Conservation (phyloP, 768 basidiomycete genomes). For the Termitomyces sp. region DNA sequence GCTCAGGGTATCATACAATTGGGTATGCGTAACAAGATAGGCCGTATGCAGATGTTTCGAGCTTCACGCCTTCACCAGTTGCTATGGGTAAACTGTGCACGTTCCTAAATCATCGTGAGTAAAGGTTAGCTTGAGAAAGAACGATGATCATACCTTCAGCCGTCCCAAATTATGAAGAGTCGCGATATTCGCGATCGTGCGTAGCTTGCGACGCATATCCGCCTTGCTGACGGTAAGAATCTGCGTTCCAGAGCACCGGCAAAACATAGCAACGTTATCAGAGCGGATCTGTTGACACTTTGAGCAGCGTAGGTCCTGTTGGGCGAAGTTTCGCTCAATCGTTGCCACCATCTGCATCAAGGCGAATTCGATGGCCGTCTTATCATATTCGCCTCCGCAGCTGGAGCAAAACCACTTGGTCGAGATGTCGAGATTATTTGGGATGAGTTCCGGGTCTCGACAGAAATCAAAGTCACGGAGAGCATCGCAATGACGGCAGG, state of each 20-base stretch:
- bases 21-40: slow-evolving; percentile 5
- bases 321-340: slow-evolving; percentile 71
- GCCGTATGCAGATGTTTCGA: background rate
- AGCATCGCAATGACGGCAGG: slow-evolving; percentile 82
- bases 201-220: slow-evolving; percentile 68
- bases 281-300: slow-evolving; percentile 91
- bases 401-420: slow-evolving; percentile 66
- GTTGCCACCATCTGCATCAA: slow-evolving; percentile 73
- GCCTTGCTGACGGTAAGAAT: slow-evolving; percentile 67
- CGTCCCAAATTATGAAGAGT: slow-evolving; percentile 66
- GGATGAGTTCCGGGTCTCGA: slow-evolving; percentile 81
- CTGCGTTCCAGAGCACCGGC: slow-evolving; percentile 86
- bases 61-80: slow-evolving; percentile 30
- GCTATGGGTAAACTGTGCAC: slow-evolving; percentile 39
- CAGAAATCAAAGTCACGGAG: slow-evolving; percentile 95
- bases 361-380: slow-evolving; percentile 80
- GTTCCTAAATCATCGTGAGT: slow-evolving; percentile 33
- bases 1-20: slow-evolving; percentile 12
- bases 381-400: slow-evolving; percentile 87
- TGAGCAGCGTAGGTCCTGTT: slow-evolving; percentile 86
- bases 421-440: slow-evolving; percentile 45
- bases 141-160: slow-evolving; percentile 51
- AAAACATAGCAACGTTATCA: slow-evolving; percentile 82
- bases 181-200: slow-evolving; percentile 83
- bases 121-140: background rate